Base-by-base conservation (phyloP, 31 red algal genomes). In the Endocladia muricata region DNA sequence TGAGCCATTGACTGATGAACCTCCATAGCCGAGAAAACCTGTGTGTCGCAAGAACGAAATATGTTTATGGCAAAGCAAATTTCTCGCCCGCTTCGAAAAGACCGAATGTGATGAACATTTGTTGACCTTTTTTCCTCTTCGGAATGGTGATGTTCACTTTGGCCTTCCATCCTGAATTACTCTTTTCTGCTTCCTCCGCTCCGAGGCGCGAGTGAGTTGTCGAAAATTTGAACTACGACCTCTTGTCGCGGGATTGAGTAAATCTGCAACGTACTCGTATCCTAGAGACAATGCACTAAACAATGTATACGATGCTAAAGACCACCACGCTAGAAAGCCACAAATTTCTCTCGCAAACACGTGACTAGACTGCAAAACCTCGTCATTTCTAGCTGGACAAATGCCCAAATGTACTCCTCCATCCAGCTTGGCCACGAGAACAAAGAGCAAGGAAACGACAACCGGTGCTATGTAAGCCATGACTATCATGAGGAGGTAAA, bases 271-370 rank as follows among this genome's bases (percentile, higher is more conserved):
- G 19, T 66, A 64, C 38, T 83, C 79, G 37, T 40, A 58, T 26
- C 13, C 13, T n/a, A 83, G 28, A 2, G 79, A 83, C 23, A 62
- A 11, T 2, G 25, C 17, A 0, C 55, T 68, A 52, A 83, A 83
- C 26, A 73, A 26, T 21, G 58, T 41, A 49, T 83, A 83, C 0
- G 79, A 73, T 5, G 55, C 79, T 3, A 73, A 6, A 39, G 68
- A 55, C 68, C 79, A 83, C 79, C 79, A 83, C 21, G 79, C 66
- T 7, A 83, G 42, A 63, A 83, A 73, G 0, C 36, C 66, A 3
- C n/a, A 66, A 4, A 73, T 35, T n/a, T 83, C 79, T 28, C 48
- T 43, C 30, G 57, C 67, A 29, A 83, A 73, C 2, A 61, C 37
- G 11, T 61, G 54, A 17, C 35, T 38, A 48, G 31, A 30, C 11